Base-by-base conservation (phyloP, 2,329 filamentous ascomycete species). In the Penicillium crustosum region DNA sequence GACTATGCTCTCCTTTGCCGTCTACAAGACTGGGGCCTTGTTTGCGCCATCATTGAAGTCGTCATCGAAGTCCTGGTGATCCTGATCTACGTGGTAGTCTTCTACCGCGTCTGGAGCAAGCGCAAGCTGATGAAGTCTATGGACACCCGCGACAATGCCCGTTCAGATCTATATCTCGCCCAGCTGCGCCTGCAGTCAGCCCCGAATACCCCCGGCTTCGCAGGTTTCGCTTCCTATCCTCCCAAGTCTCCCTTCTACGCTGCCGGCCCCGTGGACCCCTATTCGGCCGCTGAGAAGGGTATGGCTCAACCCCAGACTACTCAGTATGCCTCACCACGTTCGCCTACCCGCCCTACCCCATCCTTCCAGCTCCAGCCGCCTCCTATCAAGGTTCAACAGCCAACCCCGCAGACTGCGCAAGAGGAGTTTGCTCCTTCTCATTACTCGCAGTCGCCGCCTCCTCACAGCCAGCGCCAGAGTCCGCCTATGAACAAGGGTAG, bases 41-140 rank as follows among this genome's bases (percentile, higher is more conserved):
- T 99, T 73, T 99, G 94, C 83, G 93, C 93, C 78, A 89, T 99
- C 73, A 97, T 99, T 74, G 94, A 99, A 77, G 83, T 99, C 66
- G 90, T 97, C 61, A 84, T 99, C 68, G 94, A 97, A 73, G 85
- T 90, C 65, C 89, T 97, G 71, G 91, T 90, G 72, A 96, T 99
- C 74, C 82, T 87, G 53, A 90, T 99, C 70, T 99, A 99, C 83
- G 91, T 86, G 70, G 84, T 97, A 72, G 87, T 97, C 74, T 97
- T 97, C 82, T 97, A 96, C 83, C 90, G 94, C 68, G 95, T 96
- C 83, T 96, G 93, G 86, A 92, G 90, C 66, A 99, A 97, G 84
- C 89, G 91, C 75, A 89, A 90, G 74, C 90, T 99, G 62, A 88
- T 89, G 78, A 97, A 97, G 83, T 93, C 92, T 62, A 99, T 99